Base-by-base conservation (phyloP, 495 filamentous ascomycete genomes). In the Penicillium waksmanii region DNA sequence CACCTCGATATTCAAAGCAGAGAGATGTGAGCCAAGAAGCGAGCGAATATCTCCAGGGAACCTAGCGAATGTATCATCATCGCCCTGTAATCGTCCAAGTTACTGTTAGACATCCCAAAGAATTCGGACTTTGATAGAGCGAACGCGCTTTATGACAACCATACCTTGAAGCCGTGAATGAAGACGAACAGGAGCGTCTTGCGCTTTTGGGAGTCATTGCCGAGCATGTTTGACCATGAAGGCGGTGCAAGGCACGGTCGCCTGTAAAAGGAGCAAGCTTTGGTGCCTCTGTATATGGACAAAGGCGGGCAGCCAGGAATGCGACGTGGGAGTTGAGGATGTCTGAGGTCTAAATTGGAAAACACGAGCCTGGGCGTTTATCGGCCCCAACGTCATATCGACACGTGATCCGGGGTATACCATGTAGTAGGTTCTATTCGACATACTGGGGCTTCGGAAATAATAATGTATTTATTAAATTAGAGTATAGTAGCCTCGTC, bases 101-200 rank as follows among this genome's bases (percentile, higher is more conserved):
- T 18, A 17, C 8, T 12, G 0, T 44, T 18, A 13, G 11, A n/a
- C 11, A n/a, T n/a, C 36, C 11, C 36, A 9, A 38, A 31, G 2
- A 38, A 9, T 38, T 38, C 36, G 5, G 11, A 9, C 11, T 13
- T 38, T 3, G 15, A 10, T 9, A 38, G 10, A 38, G 11, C 36
- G 12, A 13, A 9, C 10, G 27, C 3, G 27, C 27, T 40, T 15
- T n/a, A 40, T 23, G 15, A 35, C 27, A 6, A 42, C 61, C 75
- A 51, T 73, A 94, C 92, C 86, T 98, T 96, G 84, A 98, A 98
- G 53, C 95, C 95, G 73, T 98, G 95, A 51, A 98, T 93, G 75
- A 97, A 98, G 69, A 89, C 91, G 52, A 98, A 77, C 11, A 98
- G 77, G 33, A 98, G 77, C 62, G 90, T 97, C 73, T 93, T 96